These are phyloP conservation scores for Mycena pura DNA, from an alignment of 768 basidiomycete genomes.

Conservation along the genomic window DNA sequence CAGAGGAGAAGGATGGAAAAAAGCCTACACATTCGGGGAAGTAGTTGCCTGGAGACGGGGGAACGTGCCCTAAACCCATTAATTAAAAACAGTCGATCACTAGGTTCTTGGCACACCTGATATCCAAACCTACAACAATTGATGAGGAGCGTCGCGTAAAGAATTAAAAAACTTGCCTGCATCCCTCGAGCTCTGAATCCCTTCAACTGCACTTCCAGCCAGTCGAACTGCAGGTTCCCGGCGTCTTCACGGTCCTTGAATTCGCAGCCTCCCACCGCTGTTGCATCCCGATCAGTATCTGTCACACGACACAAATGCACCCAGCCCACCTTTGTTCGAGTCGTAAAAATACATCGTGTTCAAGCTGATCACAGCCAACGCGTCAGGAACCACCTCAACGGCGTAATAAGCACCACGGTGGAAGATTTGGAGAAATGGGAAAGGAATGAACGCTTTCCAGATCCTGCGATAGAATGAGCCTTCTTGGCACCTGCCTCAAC, in stretches of 20 bases:
- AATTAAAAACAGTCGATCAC: conserved; percentile 10
- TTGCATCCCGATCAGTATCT: conserved; percentile 17
- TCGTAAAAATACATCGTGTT: conserved; percentile 95
- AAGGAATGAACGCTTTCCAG: conserved; percentile 84
- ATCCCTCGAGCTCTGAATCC: conserved; percentile 71
- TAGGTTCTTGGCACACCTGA: conserved; percentile 39
- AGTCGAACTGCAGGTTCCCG: conserved; percentile 88
- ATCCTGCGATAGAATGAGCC: conserved; percentile 53
- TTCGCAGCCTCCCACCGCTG: conserved; percentile 80
- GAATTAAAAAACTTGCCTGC: conserved; percentile 59
- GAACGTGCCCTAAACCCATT: conserved; percentile 73
- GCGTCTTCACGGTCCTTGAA: conserved; percentile 72
- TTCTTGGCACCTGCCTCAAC: background rate
- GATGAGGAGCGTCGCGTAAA: background rate
- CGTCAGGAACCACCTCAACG: conserved; percentile 77
- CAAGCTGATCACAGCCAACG: conserved; percentile 80
- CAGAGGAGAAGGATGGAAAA: conserved; percentile 10
- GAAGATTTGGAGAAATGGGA: conserved; percentile 80
- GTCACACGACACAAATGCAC: conserved; percentile 16
- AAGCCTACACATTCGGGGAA: conserved; percentile 83
- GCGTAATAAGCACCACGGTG: conserved; percentile 88
- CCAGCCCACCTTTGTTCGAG: conserved; percentile 75
- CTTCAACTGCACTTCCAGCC: conserved; percentile 86
- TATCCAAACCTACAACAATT: conserved; percentile 51
- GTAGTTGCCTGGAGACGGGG: conserved; percentile 80